Base-by-base conservation (phyloP, 2,329 filamentous ascomycete species). In the Karstenula rhodostoma region DNA sequence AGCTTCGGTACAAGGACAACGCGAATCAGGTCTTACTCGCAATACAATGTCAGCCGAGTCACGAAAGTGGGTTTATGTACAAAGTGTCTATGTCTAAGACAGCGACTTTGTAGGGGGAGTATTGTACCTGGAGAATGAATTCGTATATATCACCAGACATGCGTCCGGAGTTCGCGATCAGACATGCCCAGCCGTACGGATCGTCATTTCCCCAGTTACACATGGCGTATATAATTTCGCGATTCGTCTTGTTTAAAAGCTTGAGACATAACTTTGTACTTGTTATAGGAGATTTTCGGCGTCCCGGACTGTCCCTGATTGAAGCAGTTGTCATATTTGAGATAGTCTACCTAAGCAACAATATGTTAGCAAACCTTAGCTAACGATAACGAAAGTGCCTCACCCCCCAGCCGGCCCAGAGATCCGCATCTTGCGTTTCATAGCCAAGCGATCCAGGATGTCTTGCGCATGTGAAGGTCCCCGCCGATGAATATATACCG, bases 401-500 rank as follows among this genome's bases (percentile, higher is more conserved):
- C 23, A 77, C 67, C 5, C 73, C 76, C 74, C 74, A 77, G 17
- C 59, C 62, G 3, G 71, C 70, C 40, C 69, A 72, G 32, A 66
- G 68, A 22, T 71, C 62, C 17, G 70, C 71, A 61, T 73, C 70
- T 9, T 72, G 62, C 23, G 61, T 51, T 23, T 73, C 71, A 35
- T 69, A 66, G 15, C 70, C 70, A 5, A 73, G 61, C 4, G 71
- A 73, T 9, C 70, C 71, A 19, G 64, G 83, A 67, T 87, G 88
- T 4, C 82, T 82, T 1, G 81, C 86, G 66, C 86, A 88, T 2
- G 85, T 87, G 59, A 68, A 65, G 15, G 72, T 78, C 44, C 85
- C 84, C 0, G 84, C 84, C 70, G 83, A 84, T 65, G 84, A 84
- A 68, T 90, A 90, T 59, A 90, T 88, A 0, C 88, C 88, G 10